phyloP scores from a whole-genome alignment of 202 grass and related monocot species.

The Saccharum hybrid region DNA sequence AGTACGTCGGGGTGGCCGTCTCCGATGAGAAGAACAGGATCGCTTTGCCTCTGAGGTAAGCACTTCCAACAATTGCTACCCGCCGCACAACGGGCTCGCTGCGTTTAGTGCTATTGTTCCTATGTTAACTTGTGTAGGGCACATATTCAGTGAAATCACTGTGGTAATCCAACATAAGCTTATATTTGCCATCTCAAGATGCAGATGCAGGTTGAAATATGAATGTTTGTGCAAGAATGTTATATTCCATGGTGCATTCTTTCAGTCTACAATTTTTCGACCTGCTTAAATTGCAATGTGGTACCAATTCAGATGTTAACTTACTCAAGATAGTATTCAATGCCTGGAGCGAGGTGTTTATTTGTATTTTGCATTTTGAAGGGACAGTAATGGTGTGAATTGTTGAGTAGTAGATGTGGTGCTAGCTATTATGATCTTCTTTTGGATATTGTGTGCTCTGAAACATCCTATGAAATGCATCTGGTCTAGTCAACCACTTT shows the following conservation, averaged over 20 bases:
- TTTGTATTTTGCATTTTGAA: conserved; percentile 6
- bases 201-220: neutral
- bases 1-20: conserved; percentile 79
- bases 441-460: conserved; percentile 2
- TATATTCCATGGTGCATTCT: neutral
- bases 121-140: neutral
- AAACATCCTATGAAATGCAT: neutral
- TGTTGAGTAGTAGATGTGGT: neutral
- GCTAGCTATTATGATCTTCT: conserved; percentile 6
- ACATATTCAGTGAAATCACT: neutral
- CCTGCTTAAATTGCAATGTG: neutral
- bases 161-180: neutral
- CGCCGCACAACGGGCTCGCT: neutral
- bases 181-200: neutral
- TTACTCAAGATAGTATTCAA: conserved; percentile 9
- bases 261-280: neutral
- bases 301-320: neutral
- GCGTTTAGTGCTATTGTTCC: neutral
- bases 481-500: neutral
- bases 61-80: conserved; percentile 11
- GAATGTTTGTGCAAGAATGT: neutral
- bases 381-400: neutral
- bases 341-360: neutral
- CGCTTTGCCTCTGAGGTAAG: conserved; percentile 73
- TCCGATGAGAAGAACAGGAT: conserved; percentile 72